phyloP scores from a whole-genome alignment of 257 asterid species.

The Solanum chilense region DNA sequence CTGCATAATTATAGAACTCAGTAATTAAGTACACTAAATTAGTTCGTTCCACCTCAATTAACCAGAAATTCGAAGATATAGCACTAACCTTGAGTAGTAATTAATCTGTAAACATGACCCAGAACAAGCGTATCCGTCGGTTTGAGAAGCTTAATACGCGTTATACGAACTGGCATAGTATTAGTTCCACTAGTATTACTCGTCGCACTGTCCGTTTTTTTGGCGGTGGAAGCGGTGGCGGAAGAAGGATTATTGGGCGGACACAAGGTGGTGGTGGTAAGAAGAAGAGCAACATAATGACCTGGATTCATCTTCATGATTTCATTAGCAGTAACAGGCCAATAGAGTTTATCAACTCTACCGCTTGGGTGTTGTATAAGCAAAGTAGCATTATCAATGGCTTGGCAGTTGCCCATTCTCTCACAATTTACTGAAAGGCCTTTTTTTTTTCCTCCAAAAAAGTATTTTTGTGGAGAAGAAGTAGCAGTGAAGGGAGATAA shows the following conservation, averaged over 20 bases:
- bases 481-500: slow-evolving; percentile 1
- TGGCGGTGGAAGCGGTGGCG: slow-evolving; percentile 4
- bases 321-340: slow-evolving; percentile 47
- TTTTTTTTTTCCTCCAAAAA: neutral
- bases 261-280: slow-evolving; percentile 64
- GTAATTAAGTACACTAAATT: neutral
- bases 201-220: neutral
- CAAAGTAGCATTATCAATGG: slow-evolving; percentile 70
- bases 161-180: slow-evolving; percentile 46
- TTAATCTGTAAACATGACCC: slow-evolving; percentile 81
- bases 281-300: slow-evolving; percentile 83
- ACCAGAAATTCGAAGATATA: neutral
- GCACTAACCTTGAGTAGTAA: slow-evolving; percentile 52
- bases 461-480: neutral
- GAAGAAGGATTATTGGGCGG: slow-evolving; percentile 24
- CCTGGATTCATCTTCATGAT: slow-evolving; percentile 84
- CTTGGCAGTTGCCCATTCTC: slow-evolving; percentile 94
- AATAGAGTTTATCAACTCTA: slow-evolving; percentile 47
- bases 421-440: neutral
- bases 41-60: neutral
- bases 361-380: slow-evolving; percentile 70
- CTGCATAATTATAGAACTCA: neutral
- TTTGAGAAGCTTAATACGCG: slow-evolving; percentile 74
- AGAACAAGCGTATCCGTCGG: slow-evolving; percentile 67
- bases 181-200: neutral